These are phyloP conservation scores for Takashimella tepidaria DNA, from an alignment of 1,284 basidiomycete species.

Conservation along the genomic window DNA sequence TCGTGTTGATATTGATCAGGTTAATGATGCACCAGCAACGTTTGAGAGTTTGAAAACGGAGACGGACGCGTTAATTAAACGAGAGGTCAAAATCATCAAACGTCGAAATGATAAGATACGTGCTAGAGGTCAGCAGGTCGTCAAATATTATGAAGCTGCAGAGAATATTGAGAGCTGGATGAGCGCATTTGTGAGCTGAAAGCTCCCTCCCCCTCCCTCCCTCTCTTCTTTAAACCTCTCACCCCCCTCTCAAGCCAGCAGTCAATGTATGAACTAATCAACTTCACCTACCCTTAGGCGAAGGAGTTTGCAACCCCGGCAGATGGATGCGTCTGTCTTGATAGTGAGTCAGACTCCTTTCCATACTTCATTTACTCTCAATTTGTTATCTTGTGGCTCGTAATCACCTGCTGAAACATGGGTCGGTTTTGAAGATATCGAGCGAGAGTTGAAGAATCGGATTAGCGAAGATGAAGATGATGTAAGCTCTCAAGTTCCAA, in stretches of 20 bases:
- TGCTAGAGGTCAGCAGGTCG: slow-evolving; percentile 21
- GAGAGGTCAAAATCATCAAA: slow-evolving; percentile 15
- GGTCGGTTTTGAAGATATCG: slow-evolving; percentile 18
- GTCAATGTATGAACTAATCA: neutral
- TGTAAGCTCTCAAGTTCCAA: no score
- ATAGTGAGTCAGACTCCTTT: slow-evolving; percentile 18
- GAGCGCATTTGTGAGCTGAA: slow-evolving; percentile 24
- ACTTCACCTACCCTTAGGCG: slow-evolving; percentile 7
- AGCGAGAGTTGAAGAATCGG: slow-evolving; percentile 30
- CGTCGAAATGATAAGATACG: slow-evolving; percentile 19
- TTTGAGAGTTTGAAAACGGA: slow-evolving; percentile 20
- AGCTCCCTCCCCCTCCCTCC: no score
- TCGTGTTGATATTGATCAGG: no score
- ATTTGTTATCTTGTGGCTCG: no score
- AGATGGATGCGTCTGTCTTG: slow-evolving; percentile 29
- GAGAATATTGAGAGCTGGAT: slow-evolving; percentile 29
- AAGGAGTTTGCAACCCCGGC: slow-evolving; percentile 23
- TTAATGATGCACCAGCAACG: slow-evolving; percentile 24
- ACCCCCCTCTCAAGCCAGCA: no score
- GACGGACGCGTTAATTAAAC: slow-evolving; percentile 26
- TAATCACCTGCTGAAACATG: no score
- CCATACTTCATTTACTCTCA: no score
- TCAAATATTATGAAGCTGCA: slow-evolving; percentile 12
- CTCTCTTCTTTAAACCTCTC: no score
- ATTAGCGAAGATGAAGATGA: slow-evolving; percentile 35